A percentile compares a stretch with the other conserved stretches of the same genome.
These are phyloP conservation scores for Scopulariopsis brevicaulis DNA, from an alignment of 2,329 filamentous ascomycete species.

Conservation along the genomic window DNA sequence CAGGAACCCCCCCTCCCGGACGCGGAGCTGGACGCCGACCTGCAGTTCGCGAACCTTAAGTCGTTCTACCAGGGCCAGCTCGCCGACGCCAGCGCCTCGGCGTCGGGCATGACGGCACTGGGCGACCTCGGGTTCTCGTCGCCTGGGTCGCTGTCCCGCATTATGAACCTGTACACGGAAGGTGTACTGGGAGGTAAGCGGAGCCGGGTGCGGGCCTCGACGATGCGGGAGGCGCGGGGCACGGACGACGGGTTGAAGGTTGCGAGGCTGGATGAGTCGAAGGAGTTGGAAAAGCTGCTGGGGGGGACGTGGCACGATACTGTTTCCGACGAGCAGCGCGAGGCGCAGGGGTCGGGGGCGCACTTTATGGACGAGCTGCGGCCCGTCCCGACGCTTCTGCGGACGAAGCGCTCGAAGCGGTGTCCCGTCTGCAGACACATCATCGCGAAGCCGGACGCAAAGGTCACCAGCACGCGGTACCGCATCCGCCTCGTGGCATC, in stretches of 20 bases:
- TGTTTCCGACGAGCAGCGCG: constrained; percentile 34
- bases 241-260: constrained; percentile 61
- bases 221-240: constrained; percentile 71
- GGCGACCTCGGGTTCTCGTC: constrained; percentile 54
- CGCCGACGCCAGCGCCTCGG: constrained; percentile 43
- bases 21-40: constrained; percentile 45
- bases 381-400: constrained; percentile 70
- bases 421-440: constrained; percentile 91
- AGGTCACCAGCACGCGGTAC: constrained; percentile 80
- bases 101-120: constrained; percentile 21
- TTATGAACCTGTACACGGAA: constrained; percentile 82
- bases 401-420: constrained; percentile 87
- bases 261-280: constrained; percentile 48
- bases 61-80: constrained; percentile 76
- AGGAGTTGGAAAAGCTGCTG: constrained; percentile 47
- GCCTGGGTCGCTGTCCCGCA: constrained; percentile 70
- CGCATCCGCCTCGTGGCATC: constrained; percentile 84
- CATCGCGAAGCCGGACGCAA: constrained; percentile 85
- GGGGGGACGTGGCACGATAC: constrained; percentile 54
- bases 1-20: constrained; percentile 10
- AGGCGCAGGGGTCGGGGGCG: constrained; percentile 28
- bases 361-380: constrained; percentile 63
- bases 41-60: constrained; percentile 64
- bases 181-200: constrained; percentile 48
- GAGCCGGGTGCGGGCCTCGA: constrained; percentile 51